These are phyloP conservation scores for Penstemon newberryi DNA, from an alignment of 257 asterid genomes.

Conservation along the genomic window DNA sequence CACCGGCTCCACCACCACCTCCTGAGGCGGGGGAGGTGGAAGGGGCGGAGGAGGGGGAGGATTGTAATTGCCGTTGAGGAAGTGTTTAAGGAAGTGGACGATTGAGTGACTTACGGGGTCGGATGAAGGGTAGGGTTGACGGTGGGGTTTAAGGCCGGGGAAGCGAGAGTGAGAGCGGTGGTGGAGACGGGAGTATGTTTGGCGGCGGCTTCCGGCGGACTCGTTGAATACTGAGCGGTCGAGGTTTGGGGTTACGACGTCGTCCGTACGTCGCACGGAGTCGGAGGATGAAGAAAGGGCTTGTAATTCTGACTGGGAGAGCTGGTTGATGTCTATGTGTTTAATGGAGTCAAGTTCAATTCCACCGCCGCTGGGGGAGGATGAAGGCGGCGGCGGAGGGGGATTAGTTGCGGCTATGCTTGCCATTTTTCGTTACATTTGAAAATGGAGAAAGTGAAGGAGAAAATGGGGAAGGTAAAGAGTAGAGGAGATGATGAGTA, in stretches of 20 bases:
- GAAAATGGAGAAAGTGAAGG: too few relatives aligned
- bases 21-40: conserved; percentile 33
- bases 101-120: conserved; percentile 76
- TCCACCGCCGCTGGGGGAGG: too few relatives aligned
- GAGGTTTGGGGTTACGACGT: conserved; percentile 56
- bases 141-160: conserved; percentile 45
- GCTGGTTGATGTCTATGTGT: conserved; percentile 49
- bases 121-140: conserved; percentile 37
- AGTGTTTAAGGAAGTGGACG: conserved; percentile 70
- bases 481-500: too few relatives aligned
- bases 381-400: too few relatives aligned
- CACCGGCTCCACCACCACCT: conserved; percentile 3
- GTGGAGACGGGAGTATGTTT: conserved; percentile 73
- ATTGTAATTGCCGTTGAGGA: conserved; percentile 43
- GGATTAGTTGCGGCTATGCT: too few relatives aligned
- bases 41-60: conserved; percentile 71
- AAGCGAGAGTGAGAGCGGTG: conserved; percentile 75
- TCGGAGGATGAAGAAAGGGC: conserved; percentile 71
- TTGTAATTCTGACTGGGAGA: conserved; percentile 79
- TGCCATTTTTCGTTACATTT: too few relatives aligned
- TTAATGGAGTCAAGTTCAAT: conserved; percentile 11
- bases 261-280: conserved; percentile 52
- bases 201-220: conserved; percentile 90
- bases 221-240: conserved; percentile 83
- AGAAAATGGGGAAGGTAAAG: too few relatives aligned